A percentile compares a stretch with the other conserved stretches of the same genome.
These are phyloP conservation scores for Avena sativa DNA, from an alignment of 176 grass and related monocot species.

Conservation along the genomic window DNA sequence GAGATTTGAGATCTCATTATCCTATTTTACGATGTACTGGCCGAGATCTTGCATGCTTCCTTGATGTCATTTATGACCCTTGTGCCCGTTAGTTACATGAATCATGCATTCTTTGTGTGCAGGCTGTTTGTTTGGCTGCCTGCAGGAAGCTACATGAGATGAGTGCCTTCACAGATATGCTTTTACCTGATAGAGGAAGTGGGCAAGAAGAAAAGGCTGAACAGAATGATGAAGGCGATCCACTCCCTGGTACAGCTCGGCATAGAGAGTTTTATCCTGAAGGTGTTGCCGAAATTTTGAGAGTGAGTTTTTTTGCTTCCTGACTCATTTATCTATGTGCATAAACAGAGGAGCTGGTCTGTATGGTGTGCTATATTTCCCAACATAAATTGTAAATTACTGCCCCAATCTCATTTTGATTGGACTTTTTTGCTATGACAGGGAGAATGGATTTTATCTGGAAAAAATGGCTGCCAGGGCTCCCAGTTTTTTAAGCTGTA, in stretches of 20 bases:
- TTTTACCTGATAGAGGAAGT: constrained; percentile 96
- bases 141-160: constrained; percentile 99
- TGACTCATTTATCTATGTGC: constrained; percentile 37
- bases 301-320: constrained; percentile 56
- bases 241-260: constrained; percentile 88
- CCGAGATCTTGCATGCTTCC: not conserved
- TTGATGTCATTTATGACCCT: constrained; percentile 20
- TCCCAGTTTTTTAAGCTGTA: constrained; percentile 70
- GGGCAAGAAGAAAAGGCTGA: constrained; percentile 81
- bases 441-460: constrained; percentile 99
- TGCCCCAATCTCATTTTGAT: constrained; percentile 35
- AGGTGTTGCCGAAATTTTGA: constrained; percentile 89
- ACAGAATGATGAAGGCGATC: constrained; percentile 89
- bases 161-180: constrained; percentile 98
- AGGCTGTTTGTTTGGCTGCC: constrained; percentile 98
- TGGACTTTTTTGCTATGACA: constrained; percentile 48
- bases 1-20: constrained; percentile 28
- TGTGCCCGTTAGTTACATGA: constrained; percentile 26
- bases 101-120: constrained; percentile 35
- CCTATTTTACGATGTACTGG: not conserved
- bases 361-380: constrained; percentile 7
- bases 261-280: constrained; percentile 99
- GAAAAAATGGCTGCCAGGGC: constrained; percentile 57
- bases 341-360: constrained; percentile 28
- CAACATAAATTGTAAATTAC: constrained; percentile 10